A percentile compares a stretch with the other conserved stretches of the same genome.
phyloP scores from a whole-genome alignment of 345 rosid species.

The Eucalyptus pauciflora region DNA sequence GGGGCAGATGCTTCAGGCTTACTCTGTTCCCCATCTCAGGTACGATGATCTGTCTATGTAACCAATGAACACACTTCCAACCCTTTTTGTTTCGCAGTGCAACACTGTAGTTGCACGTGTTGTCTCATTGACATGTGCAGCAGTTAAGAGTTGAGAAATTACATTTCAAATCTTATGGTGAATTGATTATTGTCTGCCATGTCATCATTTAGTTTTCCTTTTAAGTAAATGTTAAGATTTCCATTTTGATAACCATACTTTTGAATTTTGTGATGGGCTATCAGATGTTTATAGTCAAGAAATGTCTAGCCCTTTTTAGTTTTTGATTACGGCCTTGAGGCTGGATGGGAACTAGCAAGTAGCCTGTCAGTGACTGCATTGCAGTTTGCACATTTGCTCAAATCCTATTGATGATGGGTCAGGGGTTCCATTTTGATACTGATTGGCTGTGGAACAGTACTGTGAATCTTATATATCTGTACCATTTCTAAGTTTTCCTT shows the following conservation, averaged over 20 bases:
- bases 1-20: constrained; percentile 95
- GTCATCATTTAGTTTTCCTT: background rate
- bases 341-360: background rate
- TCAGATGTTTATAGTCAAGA: background rate
- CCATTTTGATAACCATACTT: background rate
- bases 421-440: background rate
- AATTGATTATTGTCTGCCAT: background rate
- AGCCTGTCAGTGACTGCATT: background rate
- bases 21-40: constrained; percentile 78
- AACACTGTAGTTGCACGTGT: background rate
- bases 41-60: constrained; percentile 20
- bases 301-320: background rate
- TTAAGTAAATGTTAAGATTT: background rate
- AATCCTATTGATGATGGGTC: background rate
- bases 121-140: background rate
- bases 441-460: background rate
- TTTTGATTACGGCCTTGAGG: background rate
- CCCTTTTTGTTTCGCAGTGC: background rate
- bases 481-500: background rate
- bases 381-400: background rate
- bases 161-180: background rate
- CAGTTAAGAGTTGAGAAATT: background rate
- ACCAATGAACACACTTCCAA: background rate
- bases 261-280: background rate
- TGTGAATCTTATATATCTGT: background rate